A percentile compares a stretch with the other conserved stretches of the same genome.
Conservation (phyloP, 164 flowering plant species). For the Stephania yunnanensis region DNA sequence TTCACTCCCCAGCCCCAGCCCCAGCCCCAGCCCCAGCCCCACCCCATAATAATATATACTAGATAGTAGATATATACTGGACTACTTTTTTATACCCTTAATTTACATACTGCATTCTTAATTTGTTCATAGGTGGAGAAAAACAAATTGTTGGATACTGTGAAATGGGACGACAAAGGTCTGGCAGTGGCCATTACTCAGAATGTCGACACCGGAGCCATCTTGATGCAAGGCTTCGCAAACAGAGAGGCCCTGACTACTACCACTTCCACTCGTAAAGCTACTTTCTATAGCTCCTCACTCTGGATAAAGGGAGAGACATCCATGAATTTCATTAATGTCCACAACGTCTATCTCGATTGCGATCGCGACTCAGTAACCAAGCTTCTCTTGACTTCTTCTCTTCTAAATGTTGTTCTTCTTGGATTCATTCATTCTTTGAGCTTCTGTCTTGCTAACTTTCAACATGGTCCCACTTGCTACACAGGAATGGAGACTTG, state of each 20-base stretch:
- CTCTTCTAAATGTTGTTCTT: neutral
- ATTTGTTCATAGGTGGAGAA: slow-evolving; percentile 33
- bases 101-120: too few species aligned
- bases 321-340: slow-evolving; percentile 78
- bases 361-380: slow-evolving; percentile 92
- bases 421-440: neutral
- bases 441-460: neutral
- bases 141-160: slow-evolving; percentile 58
- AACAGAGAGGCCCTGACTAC: slow-evolving; percentile 72
- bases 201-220: slow-evolving; percentile 85
- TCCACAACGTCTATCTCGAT: slow-evolving; percentile 74
- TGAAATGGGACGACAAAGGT: slow-evolving; percentile 96
- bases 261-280: slow-evolving; percentile 70
- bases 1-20: too few species aligned
- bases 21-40: too few species aligned
- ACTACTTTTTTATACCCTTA: too few species aligned
- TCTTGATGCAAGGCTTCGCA: slow-evolving; percentile 95
- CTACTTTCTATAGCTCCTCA: slow-evolving; percentile 81
- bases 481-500: slow-evolving; percentile 92
- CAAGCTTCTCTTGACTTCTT: slow-evolving; percentile 12
- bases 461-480: slow-evolving; percentile 92
- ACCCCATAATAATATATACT: too few species aligned
- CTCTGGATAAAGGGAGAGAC: slow-evolving; percentile 96
- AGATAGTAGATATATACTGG: too few species aligned
- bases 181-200: slow-evolving; percentile 98